Conservation (phyloP, 2,329 filamentous ascomycete species). For the Claviceps monticola region DNA sequence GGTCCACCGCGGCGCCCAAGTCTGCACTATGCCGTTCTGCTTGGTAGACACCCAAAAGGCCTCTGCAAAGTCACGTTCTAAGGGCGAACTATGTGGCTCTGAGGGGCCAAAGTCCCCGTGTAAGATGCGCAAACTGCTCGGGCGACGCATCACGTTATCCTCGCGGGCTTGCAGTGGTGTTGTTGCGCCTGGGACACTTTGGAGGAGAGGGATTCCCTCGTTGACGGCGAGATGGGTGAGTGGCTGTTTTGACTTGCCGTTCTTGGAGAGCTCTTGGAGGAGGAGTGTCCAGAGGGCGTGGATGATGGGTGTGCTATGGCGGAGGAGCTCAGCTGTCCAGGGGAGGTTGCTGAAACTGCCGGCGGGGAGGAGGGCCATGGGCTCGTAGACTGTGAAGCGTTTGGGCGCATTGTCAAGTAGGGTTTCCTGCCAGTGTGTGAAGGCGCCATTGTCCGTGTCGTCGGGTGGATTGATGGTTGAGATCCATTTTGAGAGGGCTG, state of each 20-base stretch:
- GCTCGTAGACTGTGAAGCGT: slow-evolving; percentile 46
- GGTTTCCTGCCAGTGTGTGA: slow-evolving; percentile 8
- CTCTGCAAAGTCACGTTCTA: slow-evolving; percentile 39
- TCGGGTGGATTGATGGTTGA: slow-evolving; percentile 2
- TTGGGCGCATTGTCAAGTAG: slow-evolving; percentile 34
- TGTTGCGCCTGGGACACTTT: slow-evolving; percentile 8
- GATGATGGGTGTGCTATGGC: slow-evolving; percentile 11
- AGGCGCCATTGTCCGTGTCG: background rate
- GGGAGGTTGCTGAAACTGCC: slow-evolving; percentile 35
- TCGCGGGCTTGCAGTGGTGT: slow-evolving; percentile 6
- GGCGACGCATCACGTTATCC: slow-evolving; percentile 62
- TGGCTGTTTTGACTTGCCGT: slow-evolving; percentile 18
- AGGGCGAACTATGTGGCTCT: slow-evolving; percentile 15
- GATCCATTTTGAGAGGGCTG: slow-evolving; percentile 18
- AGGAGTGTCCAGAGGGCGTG: slow-evolving; percentile 33
- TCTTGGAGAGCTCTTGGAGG: slow-evolving; percentile 30
- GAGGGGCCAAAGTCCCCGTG: slow-evolving; percentile 59
- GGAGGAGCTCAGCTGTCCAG: slow-evolving; percentile 27
- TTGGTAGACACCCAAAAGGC: slow-evolving; percentile 69
- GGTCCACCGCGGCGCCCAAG: slow-evolving; percentile 78
- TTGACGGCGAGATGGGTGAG: slow-evolving; percentile 48
- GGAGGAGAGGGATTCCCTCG: slow-evolving; percentile 43
- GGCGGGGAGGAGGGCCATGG: slow-evolving; percentile 45
- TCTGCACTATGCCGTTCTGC: slow-evolving; percentile 70
- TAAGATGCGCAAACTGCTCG: slow-evolving; percentile 54